phyloP scores from a whole-genome alignment of 768 basidiomycete species.

The Lactifluus pinguis region DNA sequence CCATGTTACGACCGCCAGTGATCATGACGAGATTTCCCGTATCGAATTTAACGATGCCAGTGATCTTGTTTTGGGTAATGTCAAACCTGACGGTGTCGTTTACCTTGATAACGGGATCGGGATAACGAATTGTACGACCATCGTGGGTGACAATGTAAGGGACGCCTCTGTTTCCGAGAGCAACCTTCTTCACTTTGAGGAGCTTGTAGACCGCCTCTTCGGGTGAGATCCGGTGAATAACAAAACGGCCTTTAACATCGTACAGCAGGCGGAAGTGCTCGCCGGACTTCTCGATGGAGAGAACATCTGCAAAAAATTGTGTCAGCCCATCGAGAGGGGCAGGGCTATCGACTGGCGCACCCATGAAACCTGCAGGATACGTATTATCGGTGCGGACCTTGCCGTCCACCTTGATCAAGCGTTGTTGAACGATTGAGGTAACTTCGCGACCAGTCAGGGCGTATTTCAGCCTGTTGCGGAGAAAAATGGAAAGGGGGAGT shows the following conservation, averaged over 20 bases:
- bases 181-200: conserved; percentile 85
- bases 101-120: conserved; percentile 88
- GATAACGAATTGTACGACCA: conserved; percentile 99
- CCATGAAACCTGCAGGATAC: conserved; percentile 96
- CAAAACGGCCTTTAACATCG: conserved; percentile 99
- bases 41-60: conserved; percentile 90
- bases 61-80: conserved; percentile 89
- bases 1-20: conserved; percentile 99
- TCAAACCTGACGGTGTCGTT: conserved; percentile 99
- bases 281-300: conserved; percentile 95
- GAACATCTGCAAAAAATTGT: conserved; percentile 55
- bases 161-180: conserved; percentile 87
- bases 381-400: conserved; percentile 98
- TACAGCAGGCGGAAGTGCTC: conserved; percentile 99
- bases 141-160: conserved; percentile 98
- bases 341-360: conserved; percentile 36
- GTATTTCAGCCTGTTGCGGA: conserved; percentile 99
- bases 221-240: conserved; percentile 97
- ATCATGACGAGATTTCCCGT: conserved; percentile 95
- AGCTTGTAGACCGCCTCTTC: conserved; percentile 98
- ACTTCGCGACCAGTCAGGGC: conserved; percentile 96
- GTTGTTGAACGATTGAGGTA: conserved; percentile 88
- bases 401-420: conserved; percentile 95
- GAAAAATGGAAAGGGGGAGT: conserved; percentile 93
- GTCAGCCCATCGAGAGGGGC: not conserved